phyloP scores from a whole-genome alignment of 1,139 yeast species.

The Tardiomyces blankii region DNA sequence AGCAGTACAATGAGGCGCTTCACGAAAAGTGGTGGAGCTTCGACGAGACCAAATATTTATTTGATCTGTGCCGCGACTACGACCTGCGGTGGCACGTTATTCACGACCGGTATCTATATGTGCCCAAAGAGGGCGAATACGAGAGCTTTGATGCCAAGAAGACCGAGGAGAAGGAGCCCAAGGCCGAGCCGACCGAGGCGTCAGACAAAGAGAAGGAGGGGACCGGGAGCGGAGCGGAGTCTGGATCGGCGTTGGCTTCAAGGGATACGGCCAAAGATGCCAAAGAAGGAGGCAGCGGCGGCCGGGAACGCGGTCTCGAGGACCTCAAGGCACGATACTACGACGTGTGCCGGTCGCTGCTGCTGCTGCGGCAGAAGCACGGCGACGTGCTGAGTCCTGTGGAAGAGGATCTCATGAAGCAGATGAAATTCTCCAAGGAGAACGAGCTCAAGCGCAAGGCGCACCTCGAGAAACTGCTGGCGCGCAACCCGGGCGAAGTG shows the following conservation, averaged over 20 bases:
- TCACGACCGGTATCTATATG: slow-evolving; percentile 53
- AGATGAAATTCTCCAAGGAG: slow-evolving; percentile 47
- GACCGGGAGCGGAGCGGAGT: not conserved
- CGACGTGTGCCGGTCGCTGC: slow-evolving; percentile 38
- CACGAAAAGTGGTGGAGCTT: slow-evolving; percentile 49
- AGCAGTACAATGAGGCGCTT: slow-evolving; percentile 41
- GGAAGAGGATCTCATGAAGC: slow-evolving; percentile 28
- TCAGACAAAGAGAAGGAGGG: slow-evolving; percentile 3
- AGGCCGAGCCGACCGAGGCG: not conserved
- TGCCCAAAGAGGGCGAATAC: not conserved
- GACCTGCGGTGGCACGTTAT: slow-evolving; percentile 87
- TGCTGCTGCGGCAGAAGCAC: slow-evolving; percentile 29
- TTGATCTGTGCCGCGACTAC: slow-evolving; percentile 57
- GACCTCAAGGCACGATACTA: slow-evolving; percentile 81
- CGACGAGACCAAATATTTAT: slow-evolving; percentile 67
- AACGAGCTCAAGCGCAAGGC: slow-evolving; percentile 71
- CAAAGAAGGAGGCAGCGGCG: slow-evolving; percentile 3
- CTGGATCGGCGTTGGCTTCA: not conserved
- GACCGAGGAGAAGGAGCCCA: not conserved
- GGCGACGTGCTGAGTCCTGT: slow-evolving; percentile 31
- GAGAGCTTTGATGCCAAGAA: not conserved
- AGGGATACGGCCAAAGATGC: not conserved
- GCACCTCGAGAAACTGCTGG: slow-evolving; percentile 63
- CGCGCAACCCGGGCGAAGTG: slow-evolving; percentile 88
- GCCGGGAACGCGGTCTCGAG: slow-evolving; percentile 33